Conservation (phyloP, 2,329 filamentous ascomycete genomes). For the Diplocarpon rosae region DNA sequence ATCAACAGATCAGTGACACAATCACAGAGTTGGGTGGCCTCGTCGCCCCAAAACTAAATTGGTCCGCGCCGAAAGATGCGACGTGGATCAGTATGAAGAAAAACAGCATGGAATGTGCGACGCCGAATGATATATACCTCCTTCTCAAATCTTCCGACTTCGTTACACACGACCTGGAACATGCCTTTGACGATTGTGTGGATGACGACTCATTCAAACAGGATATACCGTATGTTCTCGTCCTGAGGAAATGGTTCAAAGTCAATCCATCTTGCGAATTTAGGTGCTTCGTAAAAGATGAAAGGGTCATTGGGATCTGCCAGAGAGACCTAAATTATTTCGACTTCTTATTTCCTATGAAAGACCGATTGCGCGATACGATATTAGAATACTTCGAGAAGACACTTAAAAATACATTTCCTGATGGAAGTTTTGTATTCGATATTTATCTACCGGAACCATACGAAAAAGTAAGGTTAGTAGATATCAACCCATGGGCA, state of each 20-base stretch:
- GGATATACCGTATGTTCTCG: constrained; percentile 42
- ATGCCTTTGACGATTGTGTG: constrained; percentile 72
- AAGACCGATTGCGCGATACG: constrained; percentile 52
- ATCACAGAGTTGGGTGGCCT: constrained; percentile 76
- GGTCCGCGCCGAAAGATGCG: constrained; percentile 93
- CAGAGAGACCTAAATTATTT: constrained; percentile 90
- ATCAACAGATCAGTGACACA: constrained; percentile 62
- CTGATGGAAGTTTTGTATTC: constrained; percentile 75
- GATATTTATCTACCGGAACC: constrained; percentile 82
- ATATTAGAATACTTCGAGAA: constrained; percentile 70
- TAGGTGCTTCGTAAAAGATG: constrained; percentile 82
- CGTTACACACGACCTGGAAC: constrained; percentile 84
- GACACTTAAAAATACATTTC: constrained; percentile 65
- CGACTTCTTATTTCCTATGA: constrained; percentile 60
- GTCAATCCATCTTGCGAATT: constrained; percentile 91
- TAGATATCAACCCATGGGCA: constrained; percentile 96
- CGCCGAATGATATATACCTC: constrained; percentile 84
- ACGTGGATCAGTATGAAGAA: constrained; percentile 76
- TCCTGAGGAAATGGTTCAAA: constrained; percentile 78
- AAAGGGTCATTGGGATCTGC: constrained; percentile 68
- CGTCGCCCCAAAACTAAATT: constrained; percentile 90
- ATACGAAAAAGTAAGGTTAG: constrained; percentile 50
- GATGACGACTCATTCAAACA: constrained; percentile 22
- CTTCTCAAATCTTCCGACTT: constrained; percentile 93
- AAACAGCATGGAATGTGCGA: constrained; percentile 86